These are phyloP conservation scores for Coemansia aciculifera DNA, from an alignment of 192 early-diverging fungal genomes.

Conservation along the genomic window DNA sequence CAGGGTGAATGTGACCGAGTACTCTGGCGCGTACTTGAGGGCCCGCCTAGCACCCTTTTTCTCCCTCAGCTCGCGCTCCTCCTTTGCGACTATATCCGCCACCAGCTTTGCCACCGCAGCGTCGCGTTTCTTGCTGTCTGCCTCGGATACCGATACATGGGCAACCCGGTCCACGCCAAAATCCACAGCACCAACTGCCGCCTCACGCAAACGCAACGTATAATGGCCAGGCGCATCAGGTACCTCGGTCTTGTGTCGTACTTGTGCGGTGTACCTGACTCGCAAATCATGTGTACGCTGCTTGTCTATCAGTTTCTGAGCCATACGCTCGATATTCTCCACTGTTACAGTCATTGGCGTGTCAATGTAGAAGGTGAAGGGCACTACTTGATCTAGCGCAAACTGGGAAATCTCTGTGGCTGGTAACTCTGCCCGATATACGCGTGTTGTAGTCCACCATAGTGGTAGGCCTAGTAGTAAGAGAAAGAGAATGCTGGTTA, in stretches of 20 bases:
- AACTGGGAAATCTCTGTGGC: conserved; percentile 17
- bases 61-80: conserved; percentile 25
- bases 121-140: not conserved
- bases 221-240: conserved; percentile 40
- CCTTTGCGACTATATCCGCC: conserved; percentile 22
- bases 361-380: conserved; percentile 37
- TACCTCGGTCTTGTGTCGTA: not conserved
- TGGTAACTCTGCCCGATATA: conserved; percentile 53
- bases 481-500: conserved; percentile 37
- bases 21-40: conserved; percentile 83
- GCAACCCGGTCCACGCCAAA: conserved; percentile 11
- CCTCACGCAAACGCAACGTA: conserved; percentile 21
- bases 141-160: conserved; percentile 1
- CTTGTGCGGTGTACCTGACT: conserved; percentile 13
- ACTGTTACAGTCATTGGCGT: conserved; percentile 3
- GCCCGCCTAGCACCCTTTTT: conserved; percentile 19
- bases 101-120: not conserved
- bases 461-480: conserved; percentile 46
- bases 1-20: conserved; percentile 83
- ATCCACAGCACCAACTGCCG: not conserved
- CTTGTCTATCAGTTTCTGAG: conserved; percentile 14
- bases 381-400: conserved; percentile 18
- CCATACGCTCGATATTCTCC: conserved; percentile 6
- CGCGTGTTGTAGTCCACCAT: conserved; percentile 55
- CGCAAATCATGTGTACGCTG: conserved; percentile 25